These are phyloP conservation scores for Aspergillus thermomutatus DNA, from an alignment of 2,329 filamentous ascomycete genomes.

Conservation along the genomic window DNA sequence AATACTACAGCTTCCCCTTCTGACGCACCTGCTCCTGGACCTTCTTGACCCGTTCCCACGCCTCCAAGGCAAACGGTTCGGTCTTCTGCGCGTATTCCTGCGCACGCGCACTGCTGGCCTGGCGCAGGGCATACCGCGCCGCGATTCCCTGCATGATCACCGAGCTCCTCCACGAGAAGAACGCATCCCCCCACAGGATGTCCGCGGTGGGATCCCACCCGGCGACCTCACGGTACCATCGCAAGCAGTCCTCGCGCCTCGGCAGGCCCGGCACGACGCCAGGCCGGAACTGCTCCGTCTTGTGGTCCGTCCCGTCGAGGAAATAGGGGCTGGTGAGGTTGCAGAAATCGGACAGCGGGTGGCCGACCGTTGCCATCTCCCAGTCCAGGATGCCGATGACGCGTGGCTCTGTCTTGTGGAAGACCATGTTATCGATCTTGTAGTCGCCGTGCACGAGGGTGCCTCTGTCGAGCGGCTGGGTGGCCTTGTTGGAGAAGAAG, in stretches of 20 bases:
- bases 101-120: conserved; percentile 86
- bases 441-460: conserved; percentile 92
- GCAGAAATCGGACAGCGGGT: conserved; percentile 84
- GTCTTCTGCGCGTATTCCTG: conserved; percentile 67
- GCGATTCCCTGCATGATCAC: conserved; percentile 86
- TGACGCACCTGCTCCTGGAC: conserved; percentile 37
- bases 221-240: conserved; percentile 65
- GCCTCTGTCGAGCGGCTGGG: conserved; percentile 72
- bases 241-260: conserved; percentile 54
- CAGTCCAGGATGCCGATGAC: conserved; percentile 95
- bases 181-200: conserved; percentile 63
- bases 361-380: conserved; percentile 98
- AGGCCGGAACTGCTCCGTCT: conserved; percentile 55
- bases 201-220: conserved; percentile 65
- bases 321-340: conserved; percentile 61
- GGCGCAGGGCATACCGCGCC: conserved; percentile 75
- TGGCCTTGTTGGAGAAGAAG: conserved; percentile 69
- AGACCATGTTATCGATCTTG: conserved; percentile 89
- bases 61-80: conserved; percentile 69
- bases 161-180: conserved; percentile 57
- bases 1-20: conserved; percentile 44
- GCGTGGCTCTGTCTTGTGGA: conserved; percentile 79
- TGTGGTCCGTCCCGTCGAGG: conserved; percentile 32
- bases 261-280: conserved; percentile 66
- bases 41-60: conserved; percentile 68